Evolutionary conservation across 257 asterid species (phyloP), one percentile per base, ranked within the genome.

Genomic region (Knoxia roxburghii): DNA sequence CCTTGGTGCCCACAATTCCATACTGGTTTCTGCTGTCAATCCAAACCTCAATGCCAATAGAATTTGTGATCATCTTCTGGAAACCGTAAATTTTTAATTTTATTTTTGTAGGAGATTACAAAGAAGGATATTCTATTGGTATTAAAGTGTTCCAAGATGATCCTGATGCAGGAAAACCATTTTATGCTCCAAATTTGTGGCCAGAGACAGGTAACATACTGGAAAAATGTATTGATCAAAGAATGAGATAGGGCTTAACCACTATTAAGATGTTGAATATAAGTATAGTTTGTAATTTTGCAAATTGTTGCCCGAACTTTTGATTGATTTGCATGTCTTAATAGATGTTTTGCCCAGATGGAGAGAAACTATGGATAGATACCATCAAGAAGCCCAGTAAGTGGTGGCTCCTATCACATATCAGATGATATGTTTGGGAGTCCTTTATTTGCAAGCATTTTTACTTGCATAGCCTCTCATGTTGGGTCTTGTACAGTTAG

Each of bases 71-170:
- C n/a, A n/a, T n/a, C n/a, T n/a, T n/a, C n/a, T n/a, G n/a, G n/a
- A n/a, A n/a, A n/a, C n/a, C n/a, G n/a, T n/a, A n/a, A n/a, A n/a
- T n/a, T n/a, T n/a, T n/a, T n/a, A n/a, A n/a, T n/a, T n/a, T n/a
- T n/a, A n/a, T n/a, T 73, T 15, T 60, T 73, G 54, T 76, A 93
- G 99, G 99, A 72, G 99, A 93, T 61, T 88, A 82, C 67, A 93
- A 93, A 77, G 99, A 93, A 80, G 99, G 99, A 64, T 93, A 82
- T 79, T 93, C 88, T 83, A 85, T 90, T 52, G 99, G 99, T 62
- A 61, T 86, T 61, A 95, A 93, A 84, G 80, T 80, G 56, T 53
- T 85, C 23, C 84, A 89, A 70, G 95, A 78, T 67, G 88, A 86
- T 45, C 74, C 87, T 39, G 91, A 87, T 68, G 80, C 86, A n/a